Evolutionary conservation across 1,284 basidiomycete species (phyloP), one percentile per base, ranked within the genome.

Genomic region (Sutorius eximius): DNA sequence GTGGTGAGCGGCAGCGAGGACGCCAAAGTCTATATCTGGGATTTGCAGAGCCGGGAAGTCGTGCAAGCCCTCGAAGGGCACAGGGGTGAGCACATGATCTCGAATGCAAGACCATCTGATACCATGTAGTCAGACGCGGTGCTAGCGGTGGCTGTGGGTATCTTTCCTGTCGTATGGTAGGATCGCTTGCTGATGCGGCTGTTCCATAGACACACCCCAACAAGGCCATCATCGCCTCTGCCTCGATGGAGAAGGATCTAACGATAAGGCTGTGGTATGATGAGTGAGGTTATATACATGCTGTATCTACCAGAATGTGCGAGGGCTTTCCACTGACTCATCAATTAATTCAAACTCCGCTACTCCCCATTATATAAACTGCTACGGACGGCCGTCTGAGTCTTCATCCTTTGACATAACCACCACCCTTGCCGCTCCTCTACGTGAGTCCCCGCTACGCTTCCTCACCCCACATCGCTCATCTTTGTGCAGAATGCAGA

Each of bases 1-100:
- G 81, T 99, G 46, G 79, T 96, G 6, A 86, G 90, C 49, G 96
- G 95, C 0, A 93, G 91, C 52, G 96, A 98, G 75, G 95, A 98
- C 67, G 82, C 84, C 58, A 91, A 89, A 63, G 75, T 96, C 15
- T 88, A 91, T 59, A 75, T 97, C 24, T 99, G 95, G 94, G 91
- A 98, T 70, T 68, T 98, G 51, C 95, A 98, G 71, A 87, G 83
- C 4, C 82, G 93, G 32, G 78, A 89, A 62, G 75, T 95, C 7
- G 72, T 89, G 8, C 87, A 91, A 63, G 75, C 83, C 0, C 75
- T 96, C 16, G 84, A 89, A 59, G 92, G 89, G 2, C 93, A 95
- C 71, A 77, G 85, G 74, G 92, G 90, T 91, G 58, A 30, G 78
- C 60, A 33, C 20, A 51, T 24, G 38, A 38, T 53, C n/a, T 5